Conservation (phyloP, 2,329 filamentous ascomycete species). For the Pseudogymnoascus sp. region DNA sequence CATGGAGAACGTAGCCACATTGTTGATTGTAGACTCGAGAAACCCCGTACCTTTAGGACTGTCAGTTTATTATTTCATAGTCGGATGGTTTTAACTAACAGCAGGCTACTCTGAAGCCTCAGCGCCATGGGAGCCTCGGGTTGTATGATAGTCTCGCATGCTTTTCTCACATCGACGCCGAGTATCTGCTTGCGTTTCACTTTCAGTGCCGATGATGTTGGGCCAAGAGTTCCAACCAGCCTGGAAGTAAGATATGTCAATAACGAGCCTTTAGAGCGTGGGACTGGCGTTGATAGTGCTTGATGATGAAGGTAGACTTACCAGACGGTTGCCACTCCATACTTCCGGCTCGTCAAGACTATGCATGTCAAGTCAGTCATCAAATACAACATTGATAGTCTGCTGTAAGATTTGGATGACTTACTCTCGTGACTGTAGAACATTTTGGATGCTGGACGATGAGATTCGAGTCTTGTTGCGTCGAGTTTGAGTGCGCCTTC, state of each 20-base stretch:
- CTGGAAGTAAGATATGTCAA: conserved; percentile 37
- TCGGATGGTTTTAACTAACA: conserved; percentile 42
- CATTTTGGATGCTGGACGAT: conserved; percentile 44
- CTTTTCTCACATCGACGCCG: conserved; percentile 77
- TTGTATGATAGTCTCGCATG: conserved; percentile 80
- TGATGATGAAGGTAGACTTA: conserved; percentile 36
- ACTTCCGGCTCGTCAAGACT: conserved; percentile 77
- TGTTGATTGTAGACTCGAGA: conserved; percentile 82
- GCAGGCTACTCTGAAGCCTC: conserved; percentile 78
- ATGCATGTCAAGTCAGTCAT: not conserved
- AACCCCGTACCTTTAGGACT: conserved; percentile 57
- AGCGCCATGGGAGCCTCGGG: conserved; percentile 83
- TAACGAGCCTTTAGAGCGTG: not conserved
- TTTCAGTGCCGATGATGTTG: conserved; percentile 61
- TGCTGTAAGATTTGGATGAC: conserved; percentile 25
- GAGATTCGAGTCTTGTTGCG: not conserved
- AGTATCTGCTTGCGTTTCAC: conserved; percentile 81
- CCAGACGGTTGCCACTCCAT: conserved; percentile 95
- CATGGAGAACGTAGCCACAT: conserved; percentile 75
- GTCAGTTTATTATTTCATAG: conserved; percentile 11
- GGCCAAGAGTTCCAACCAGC: conserved; percentile 84
- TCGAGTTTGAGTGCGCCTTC: not conserved
- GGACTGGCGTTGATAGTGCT: not conserved
- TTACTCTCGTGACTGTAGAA: conserved; percentile 94
- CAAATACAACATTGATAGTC: not conserved